Base-by-base conservation (phyloP, 2,329 filamentous ascomycete species). In the Penicillium italicum region DNA sequence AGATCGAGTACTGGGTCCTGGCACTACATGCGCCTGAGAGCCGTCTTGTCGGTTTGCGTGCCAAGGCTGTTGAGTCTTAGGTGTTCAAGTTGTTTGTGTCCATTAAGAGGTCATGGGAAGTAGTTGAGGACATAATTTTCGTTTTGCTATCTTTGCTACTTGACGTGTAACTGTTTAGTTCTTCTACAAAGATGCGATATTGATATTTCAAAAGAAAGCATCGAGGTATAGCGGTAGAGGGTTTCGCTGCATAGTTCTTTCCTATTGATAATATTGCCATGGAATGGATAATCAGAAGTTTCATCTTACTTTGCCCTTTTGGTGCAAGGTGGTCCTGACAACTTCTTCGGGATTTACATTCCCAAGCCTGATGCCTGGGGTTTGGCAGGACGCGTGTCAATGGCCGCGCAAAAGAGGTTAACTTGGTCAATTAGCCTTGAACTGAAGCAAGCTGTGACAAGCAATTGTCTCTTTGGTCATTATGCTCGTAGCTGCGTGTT, bases 1-100 rank as follows among this genome's bases (percentile, higher is more conserved):
- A 87, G 69, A 80, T 81, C 14, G 89, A 95, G 75, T 96, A 96
- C 73, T 96, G 87, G 82, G 77, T 96, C 56, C 77, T 96, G 44
- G 84, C 83, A 22, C 71, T 88, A 63, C 80, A 86, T 66, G 75
- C 75, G 16, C 76, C 81, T 48, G 81, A 80, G 12, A 81, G 79
- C 18, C 82, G 80, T 74, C 67, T 96, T 57, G 85, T 96, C 8
- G 92, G 92, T 14, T 80, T 88, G 53, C 93, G 90, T 80, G 89
- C 87, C 11, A 76, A 90, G 74, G 84, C 87, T 26, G 80, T 96
- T 60, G 91, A 96, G 80, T 85, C 82, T 66, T 88, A 68, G 33
- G 5, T 50, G 9, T 12, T 10, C 3, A 4, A 5, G 12, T 7
- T 28, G 31, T 31, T 14, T 20, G 18, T 16, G 20, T 43, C n/a